These are phyloP conservation scores for Chaetothyriales sp. DNA, from an alignment of 2,329 filamentous ascomycete species.

Conservation along the genomic window DNA sequence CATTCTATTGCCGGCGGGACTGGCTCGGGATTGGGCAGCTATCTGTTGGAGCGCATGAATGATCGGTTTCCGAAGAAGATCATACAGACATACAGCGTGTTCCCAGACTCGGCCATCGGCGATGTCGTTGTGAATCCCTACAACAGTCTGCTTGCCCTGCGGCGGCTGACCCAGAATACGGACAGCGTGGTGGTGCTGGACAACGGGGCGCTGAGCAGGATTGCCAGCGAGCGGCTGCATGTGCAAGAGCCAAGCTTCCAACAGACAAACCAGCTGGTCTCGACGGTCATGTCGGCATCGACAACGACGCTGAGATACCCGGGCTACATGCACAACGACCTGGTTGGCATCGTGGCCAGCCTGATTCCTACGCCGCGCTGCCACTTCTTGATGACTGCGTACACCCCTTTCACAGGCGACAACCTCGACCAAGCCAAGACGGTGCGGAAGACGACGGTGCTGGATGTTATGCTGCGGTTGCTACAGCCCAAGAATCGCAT, in stretches of 20 bases:
- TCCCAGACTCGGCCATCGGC: conserved; percentile 77
- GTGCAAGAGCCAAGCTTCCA: conserved; percentile 92
- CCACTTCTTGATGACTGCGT: conserved; percentile 96
- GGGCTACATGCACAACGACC: conserved; percentile 99
- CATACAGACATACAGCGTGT: conserved; percentile 97
- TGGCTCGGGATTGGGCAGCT: conserved; percentile 88
- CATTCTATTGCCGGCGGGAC: conserved; percentile 97
- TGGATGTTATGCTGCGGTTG: conserved; percentile 91
- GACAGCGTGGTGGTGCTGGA: conserved; percentile 96
- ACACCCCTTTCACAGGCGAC: conserved; percentile 93
- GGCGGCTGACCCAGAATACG: conserved; percentile 82
- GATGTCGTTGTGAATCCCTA: conserved; percentile 97
- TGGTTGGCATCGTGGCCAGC: conserved; percentile 89
- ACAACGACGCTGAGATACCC: conserved; percentile 94
- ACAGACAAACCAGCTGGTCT: conserved; percentile 93
- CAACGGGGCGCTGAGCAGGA: conserved; percentile 83
- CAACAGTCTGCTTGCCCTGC: conserved; percentile 87
- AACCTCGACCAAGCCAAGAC: conserved; percentile 95
- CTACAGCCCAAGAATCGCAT: conserved; percentile 98
- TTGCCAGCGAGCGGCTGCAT: conserved; percentile 85
- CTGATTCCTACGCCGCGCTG: conserved; percentile 91
- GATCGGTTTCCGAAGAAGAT: conserved; percentile 98
- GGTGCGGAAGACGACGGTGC: conserved; percentile 89
- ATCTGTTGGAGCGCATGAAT: conserved; percentile 86
- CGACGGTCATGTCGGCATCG: conserved; percentile 96